Evolutionary conservation across 2,329 filamentous ascomycete species (phyloP), one percentile per base, ranked within the genome.

Genomic region (Aspergillus bombycis): DNA sequence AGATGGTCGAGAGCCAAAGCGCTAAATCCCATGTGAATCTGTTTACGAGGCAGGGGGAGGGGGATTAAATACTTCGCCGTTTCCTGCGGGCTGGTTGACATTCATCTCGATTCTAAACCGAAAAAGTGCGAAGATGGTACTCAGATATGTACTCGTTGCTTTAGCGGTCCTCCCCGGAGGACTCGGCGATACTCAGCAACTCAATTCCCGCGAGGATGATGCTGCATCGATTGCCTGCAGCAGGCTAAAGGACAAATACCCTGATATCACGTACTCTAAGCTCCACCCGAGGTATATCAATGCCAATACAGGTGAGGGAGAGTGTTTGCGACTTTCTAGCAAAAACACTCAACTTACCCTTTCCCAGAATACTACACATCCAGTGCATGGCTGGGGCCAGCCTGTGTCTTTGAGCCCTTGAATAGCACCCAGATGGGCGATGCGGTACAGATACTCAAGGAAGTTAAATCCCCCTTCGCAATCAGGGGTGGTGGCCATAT

Each of bases 401-500:
- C 30, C 32, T 54, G 52, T 23, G 52, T 54, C 19, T 54, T 54
- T 12, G 52, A 54, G 28, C 52, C 30, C 19, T 54, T 30, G 30
- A 54, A 36, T 54, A 54, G 52, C 12, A 54, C 30, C 19, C 52
- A 36, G 32, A 21, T 54, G 52, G 32, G 52, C 7, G 30, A 54
- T 34, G 52, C 52, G 23, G 52, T 54, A 10, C n/a, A 54, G 30
- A 36, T 36, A 23, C 32, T 54, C 3, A 21, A 36, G 14, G 52
- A 21, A 5, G 28, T 8, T 30, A 23, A 26, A 3, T 54, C 52
- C 11, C 19, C 52, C 8, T 54, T 54, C 30, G 52, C 52, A 8
- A 54, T 54, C 8, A 28, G 52, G 19, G 52, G 56, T 26, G 56
- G 36, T 21, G 56, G 56, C 16, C 56, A 58, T 41, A 58, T 58